Evolutionary conservation across 257 asterid genomes (phyloP).

Genomic region (Forsythia viridissima): DNA sequence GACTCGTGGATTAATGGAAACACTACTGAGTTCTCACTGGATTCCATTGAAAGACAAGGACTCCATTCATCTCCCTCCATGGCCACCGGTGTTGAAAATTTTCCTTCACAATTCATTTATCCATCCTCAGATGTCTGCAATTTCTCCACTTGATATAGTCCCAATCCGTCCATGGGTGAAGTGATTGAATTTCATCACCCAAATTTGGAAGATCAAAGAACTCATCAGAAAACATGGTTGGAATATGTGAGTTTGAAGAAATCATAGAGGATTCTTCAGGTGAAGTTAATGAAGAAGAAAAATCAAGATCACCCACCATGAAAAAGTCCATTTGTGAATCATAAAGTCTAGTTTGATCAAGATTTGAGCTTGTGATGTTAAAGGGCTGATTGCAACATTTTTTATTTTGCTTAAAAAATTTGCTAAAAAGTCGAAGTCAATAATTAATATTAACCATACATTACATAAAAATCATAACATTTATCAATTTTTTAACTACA

Average conservation of each 20-base stretch:
- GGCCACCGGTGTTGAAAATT: slow-evolving; percentile 31
- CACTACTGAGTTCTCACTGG: slow-evolving; percentile 26
- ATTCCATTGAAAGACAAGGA: slow-evolving; percentile 38
- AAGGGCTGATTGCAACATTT: slow-evolving; percentile 51
- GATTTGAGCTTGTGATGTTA: slow-evolving; percentile 26
- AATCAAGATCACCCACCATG: slow-evolving; percentile 18
- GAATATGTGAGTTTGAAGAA: slow-evolving; percentile 44
- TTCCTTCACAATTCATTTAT: slow-evolving; percentile 37
- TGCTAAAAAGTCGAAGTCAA: too few species aligned
- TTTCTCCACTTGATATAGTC: slow-evolving; percentile 18
- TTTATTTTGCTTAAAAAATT: not conserved
- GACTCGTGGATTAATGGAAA: slow-evolving; percentile 17
- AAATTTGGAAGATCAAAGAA: slow-evolving; percentile 37
- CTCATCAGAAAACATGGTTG: slow-evolving; percentile 39
- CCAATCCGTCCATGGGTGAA: slow-evolving; percentile 30
- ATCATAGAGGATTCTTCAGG: slow-evolving; percentile 40
- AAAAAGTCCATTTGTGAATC: slow-evolving; percentile 33
- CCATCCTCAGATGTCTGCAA: slow-evolving; percentile 40
- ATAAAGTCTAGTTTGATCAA: slow-evolving; percentile 25
- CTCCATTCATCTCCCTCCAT: slow-evolving; percentile 35
- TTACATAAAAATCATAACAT: too few species aligned
- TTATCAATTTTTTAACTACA: too few species aligned
- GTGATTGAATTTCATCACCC: slow-evolving; percentile 29
- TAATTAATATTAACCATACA: too few species aligned
- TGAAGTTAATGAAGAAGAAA: slow-evolving; percentile 42